A percentile compares a stretch with the other conserved stretches of the same genome.
Conservation (phyloP, 2,329 filamentous ascomycete genomes). For the Penicillium sp. region DNA sequence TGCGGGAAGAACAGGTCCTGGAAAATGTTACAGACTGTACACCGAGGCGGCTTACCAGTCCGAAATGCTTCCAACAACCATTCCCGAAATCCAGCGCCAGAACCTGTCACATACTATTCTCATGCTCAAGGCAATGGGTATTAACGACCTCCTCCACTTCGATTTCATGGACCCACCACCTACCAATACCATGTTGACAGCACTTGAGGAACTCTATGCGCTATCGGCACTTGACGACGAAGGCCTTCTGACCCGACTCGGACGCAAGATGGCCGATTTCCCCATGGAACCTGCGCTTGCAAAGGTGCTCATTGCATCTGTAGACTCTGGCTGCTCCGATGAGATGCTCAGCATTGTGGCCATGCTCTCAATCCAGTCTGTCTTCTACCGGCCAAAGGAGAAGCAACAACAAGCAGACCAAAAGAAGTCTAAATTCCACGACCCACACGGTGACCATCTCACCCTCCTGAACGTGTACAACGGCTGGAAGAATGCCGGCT, state of each 20-base stretch:
- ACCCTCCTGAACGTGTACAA: slow-evolving; percentile 97
- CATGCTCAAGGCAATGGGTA: slow-evolving; percentile 98
- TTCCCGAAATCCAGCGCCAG: slow-evolving; percentile 94
- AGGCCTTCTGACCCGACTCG: slow-evolving; percentile 85
- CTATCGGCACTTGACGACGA: slow-evolving; percentile 92
- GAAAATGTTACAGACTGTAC: slow-evolving; percentile 93
- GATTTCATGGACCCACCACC: slow-evolving; percentile 99
- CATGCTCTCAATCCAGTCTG: slow-evolving; percentile 82
- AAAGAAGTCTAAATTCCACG: slow-evolving; percentile 97
- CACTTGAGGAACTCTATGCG: slow-evolving; percentile 91
- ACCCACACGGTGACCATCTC: slow-evolving; percentile 89
- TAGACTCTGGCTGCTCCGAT: slow-evolving; percentile 86
- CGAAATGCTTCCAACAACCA: slow-evolving; percentile 94
- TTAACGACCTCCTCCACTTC: slow-evolving; percentile 95
- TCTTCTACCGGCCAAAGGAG: slow-evolving; percentile 96
- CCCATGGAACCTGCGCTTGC: slow-evolving; percentile 94
- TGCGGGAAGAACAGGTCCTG: slow-evolving; percentile 90
- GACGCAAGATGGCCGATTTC: slow-evolving; percentile 97
- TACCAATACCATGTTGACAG: slow-evolving; percentile 96
- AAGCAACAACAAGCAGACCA: slow-evolving; percentile 96
- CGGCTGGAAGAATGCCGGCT: slow-evolving; percentile 86
- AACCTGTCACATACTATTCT: slow-evolving; percentile 92
- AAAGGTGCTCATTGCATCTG: slow-evolving; percentile 85
- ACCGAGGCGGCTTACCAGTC: slow-evolving; percentile 94
- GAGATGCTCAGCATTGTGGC: slow-evolving; percentile 93